Evolutionary conservation across 441 rosid genomes (phyloP).

Genomic region (Gossypium laxum): DNA sequence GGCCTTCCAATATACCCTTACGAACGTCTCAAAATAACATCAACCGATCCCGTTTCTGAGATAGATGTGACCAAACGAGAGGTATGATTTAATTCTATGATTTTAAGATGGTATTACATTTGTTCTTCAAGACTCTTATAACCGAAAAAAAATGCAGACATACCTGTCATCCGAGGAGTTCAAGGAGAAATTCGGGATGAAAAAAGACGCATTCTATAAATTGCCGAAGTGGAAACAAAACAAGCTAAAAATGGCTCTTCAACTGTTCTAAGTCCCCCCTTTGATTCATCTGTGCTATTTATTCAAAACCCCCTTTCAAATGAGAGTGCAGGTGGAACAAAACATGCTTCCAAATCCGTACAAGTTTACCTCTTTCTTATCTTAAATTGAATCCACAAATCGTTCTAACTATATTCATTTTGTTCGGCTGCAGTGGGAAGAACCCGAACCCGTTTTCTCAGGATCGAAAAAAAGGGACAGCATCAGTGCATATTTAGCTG

Average conservation of each 20-base stretch:
- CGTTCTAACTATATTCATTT: constrained; percentile 13
- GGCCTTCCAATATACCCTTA: constrained; percentile 64
- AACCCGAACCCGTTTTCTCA: constrained; percentile 20
- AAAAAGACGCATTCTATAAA: constrained; percentile 66
- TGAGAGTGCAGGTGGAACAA: constrained; percentile 29
- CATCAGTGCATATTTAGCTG: constrained; percentile 80
- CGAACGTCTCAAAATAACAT: constrained; percentile 56
- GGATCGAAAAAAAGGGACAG: constrained; percentile 47
- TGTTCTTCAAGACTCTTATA: constrained; percentile 18
- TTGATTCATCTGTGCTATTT: constrained; percentile 15
- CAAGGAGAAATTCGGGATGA: constrained; percentile 86
- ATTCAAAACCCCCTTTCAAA: constrained; percentile 19
- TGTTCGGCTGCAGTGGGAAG: constrained; percentile 24
- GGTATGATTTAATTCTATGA: constrained; percentile 29
- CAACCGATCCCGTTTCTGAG: constrained; percentile 60
- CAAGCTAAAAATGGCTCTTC: constrained; percentile 83
- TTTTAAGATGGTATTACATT: background rate
- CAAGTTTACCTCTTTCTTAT: background rate
- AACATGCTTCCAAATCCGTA: constrained; percentile 25
- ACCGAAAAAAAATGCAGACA: constrained; percentile 42
- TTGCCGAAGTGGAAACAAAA: constrained; percentile 97
- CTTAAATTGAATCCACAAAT: background rate
- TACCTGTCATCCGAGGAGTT: constrained; percentile 67
- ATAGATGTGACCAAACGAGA: constrained; percentile 89
- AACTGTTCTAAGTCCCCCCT: constrained; percentile 42